These are phyloP conservation scores for Leucosporidium scottii DNA, from an alignment of 768 basidiomycete genomes.

Conservation along the genomic window DNA sequence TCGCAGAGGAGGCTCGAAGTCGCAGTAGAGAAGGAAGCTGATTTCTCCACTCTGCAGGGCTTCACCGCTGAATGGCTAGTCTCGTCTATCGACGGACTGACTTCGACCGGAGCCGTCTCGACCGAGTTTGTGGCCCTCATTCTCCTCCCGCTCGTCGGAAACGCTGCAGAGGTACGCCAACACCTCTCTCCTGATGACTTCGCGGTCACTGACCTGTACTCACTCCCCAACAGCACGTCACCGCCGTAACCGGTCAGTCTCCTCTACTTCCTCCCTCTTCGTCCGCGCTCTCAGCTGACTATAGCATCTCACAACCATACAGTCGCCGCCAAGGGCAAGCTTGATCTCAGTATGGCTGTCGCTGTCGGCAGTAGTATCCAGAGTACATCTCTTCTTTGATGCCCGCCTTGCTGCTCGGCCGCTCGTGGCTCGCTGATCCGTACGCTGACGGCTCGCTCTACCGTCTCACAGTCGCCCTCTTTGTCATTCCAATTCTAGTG, in stretches of 20 bases:
- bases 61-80: slow-evolving; percentile 66
- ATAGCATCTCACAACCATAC: too few species aligned
- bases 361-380: too few species aligned
- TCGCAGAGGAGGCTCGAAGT: too few species aligned
- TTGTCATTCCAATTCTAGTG: slow-evolving; percentile 61
- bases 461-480: slow-evolving; percentile 53
- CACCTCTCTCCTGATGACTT: neutral
- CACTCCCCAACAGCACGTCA: slow-evolving; percentile 57
- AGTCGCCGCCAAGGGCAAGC: slow-evolving; percentile 77
- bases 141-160: slow-evolving; percentile 84
- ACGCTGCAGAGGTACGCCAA: slow-evolving; percentile 55
- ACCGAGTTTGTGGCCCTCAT: slow-evolving; percentile 84
- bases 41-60: too few species aligned
- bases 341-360: slow-evolving; percentile 57
- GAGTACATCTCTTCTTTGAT: slow-evolving; percentile 54
- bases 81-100: slow-evolving; percentile 65
- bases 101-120: slow-evolving; percentile 52
- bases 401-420: too few species aligned
- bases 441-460: too few species aligned
- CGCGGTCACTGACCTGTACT: slow-evolving; percentile 1
- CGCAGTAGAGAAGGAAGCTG: too few species aligned
- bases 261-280: too few species aligned
- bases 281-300: too few species aligned
- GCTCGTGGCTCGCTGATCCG: too few species aligned
- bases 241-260: slow-evolving; percentile 58